phyloP scores from a whole-genome alignment of 352 stramenopile genomes.

The Phytophthora brassicae region DNA sequence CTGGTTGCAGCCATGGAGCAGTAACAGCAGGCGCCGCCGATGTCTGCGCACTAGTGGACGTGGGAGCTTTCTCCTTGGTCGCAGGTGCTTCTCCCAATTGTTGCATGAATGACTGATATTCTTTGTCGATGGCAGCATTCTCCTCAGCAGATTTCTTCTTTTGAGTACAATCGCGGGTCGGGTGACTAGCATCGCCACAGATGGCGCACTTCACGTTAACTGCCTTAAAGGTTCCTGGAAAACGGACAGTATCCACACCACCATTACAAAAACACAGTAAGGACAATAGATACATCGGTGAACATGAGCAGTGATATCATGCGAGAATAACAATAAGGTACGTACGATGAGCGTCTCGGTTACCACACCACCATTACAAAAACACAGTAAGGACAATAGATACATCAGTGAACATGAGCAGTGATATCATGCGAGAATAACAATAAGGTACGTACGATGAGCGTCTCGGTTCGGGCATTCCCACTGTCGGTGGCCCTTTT shows the following conservation, averaged over 20 bases:
- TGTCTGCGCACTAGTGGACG: neutral
- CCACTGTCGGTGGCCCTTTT: conserved; percentile 97
- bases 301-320: neutral
- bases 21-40: conserved; percentile 23
- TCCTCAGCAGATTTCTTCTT: conserved; percentile 77
- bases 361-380: conserved; percentile 1
- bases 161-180: conserved; percentile 96
- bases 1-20: conserved; percentile 72
- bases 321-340: neutral
- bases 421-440: neutral
- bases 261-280: conserved; percentile 6
- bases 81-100: conserved; percentile 80
- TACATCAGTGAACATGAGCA: neutral
- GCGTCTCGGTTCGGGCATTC: conserved; percentile 93
- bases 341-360: too few species aligned
- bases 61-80: conserved; percentile 32
- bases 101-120: conserved; percentile 88
- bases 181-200: conserved; percentile 97
- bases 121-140: conserved; percentile 79
- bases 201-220: conserved; percentile 96
- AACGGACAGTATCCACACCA: conserved; percentile 2
- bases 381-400: conserved; percentile 34
- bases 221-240: conserved; percentile 75
- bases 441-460: conserved; percentile 50
- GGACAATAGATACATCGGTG: conserved; percentile 32